Base-by-base conservation (phyloP, 2,329 filamentous ascomycete species). In the Botrytis medusae region DNA sequence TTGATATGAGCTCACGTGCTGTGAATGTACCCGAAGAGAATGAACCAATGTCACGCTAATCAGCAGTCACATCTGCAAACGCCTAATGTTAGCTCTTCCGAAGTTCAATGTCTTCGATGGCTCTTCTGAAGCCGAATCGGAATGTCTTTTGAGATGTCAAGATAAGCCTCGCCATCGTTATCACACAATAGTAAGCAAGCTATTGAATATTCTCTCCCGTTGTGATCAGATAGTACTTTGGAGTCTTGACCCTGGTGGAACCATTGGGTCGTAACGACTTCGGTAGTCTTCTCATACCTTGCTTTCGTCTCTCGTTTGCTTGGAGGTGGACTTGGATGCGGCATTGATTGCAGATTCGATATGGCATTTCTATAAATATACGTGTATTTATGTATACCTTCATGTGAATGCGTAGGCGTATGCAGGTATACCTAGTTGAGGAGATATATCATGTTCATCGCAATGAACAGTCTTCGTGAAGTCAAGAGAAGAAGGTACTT, bases 151-250 rank as follows among this genome's bases (percentile, higher is more conserved):
- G 25, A 48, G 44, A 25, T 65, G 14, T 18, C 42, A 8, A 51
- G 22, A 37, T 51, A 65, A 37, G 20, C 12, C 48, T n/a, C 25
- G 44, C 4, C 37, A 42, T 63, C 60, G 37, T 29, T 54, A 29
- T 63, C 60, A 63, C 37, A 63, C 37, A 63, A 63, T 29, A 63
- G 37, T 29, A 42, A 9, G 60, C 37, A 42, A 20, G 60, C 60
- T 63, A 63, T 63, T n/a, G 60, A 63, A 40, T 54, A 20, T 63
- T 62, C 60, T 29, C 37, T 44, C 25, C 60, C 60, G 60, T 5
- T 22, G 29, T 65, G 63, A 48, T 25, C 20, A 65, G 32, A 32
- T 25, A 3, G 8, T 25, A 7, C 14, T 46, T 32, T 42, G 14
- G 51, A 54, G 51, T 29, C 29, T 29, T 2, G n/a, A 29, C n/a